A percentile compares a stretch with the other conserved stretches of the same genome.
Conservation (phyloP, 2,329 filamentous ascomycete species). For the Apiospora phragmitis region DNA sequence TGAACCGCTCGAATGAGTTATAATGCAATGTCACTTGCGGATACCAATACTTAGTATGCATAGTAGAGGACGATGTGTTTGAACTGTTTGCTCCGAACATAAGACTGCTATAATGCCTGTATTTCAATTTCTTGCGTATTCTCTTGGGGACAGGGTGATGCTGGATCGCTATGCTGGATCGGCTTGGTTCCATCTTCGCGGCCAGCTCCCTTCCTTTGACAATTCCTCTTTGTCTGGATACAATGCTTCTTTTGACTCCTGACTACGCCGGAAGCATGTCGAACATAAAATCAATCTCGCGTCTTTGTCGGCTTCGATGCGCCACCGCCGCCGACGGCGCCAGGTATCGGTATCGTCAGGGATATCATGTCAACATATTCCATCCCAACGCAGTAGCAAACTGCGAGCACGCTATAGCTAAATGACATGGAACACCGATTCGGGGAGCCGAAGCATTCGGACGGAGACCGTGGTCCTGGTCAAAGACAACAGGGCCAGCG, state of each 20-base stretch:
- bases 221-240: background rate
- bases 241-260: background rate
- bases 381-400: background rate
- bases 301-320: background rate
- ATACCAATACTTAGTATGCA: background rate
- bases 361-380: background rate
- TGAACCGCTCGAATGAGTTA: background rate
- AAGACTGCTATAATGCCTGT: background rate
- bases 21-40: background rate
- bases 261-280: background rate
- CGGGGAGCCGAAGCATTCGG: background rate
- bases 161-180: background rate
- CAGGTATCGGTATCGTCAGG: background rate
- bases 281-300: background rate
- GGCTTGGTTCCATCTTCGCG: background rate
- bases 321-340: background rate
- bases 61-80: background rate
- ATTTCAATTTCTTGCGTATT: background rate
- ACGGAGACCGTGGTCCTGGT: background rate
- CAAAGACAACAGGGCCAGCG: background rate
- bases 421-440: background rate
- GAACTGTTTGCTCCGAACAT: background rate
- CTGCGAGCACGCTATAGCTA: background rate
- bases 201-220: background rate
- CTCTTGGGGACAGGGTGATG: background rate